Evolutionary conservation across 1,139 yeast species (phyloP).

Genomic region (Sporopachydermia cereana): DNA sequence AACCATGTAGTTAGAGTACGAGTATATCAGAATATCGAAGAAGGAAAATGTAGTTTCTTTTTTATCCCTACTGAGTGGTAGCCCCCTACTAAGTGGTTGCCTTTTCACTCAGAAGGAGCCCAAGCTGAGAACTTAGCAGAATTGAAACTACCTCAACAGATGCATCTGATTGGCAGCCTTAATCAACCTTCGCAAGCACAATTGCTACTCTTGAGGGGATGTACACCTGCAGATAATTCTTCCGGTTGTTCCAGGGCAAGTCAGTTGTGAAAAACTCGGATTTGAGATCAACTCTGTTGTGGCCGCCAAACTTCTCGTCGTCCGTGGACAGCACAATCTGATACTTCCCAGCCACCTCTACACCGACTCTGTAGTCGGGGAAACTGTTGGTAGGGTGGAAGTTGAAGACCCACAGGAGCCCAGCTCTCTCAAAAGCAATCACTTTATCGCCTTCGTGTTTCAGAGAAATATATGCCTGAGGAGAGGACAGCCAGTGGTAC

Average conservation of each 20-base stretch:
- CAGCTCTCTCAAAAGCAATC: conserved; percentile 79
- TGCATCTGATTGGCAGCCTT: too few species aligned
- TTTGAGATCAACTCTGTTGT: conserved; percentile 52
- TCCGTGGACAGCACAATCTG: conserved; percentile 69
- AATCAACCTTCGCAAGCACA: conserved; percentile 40
- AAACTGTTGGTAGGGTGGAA: conserved; percentile 79
- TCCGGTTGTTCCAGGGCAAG: conserved; percentile 69
- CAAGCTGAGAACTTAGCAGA: too few species aligned
- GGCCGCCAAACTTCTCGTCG: conserved; percentile 66
- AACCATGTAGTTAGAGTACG: too few species aligned
- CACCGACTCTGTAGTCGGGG: conserved; percentile 83
- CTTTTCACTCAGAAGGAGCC: too few species aligned
- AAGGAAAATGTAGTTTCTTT: too few species aligned
- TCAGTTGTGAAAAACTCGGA: conserved; percentile 54
- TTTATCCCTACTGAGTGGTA: too few species aligned
- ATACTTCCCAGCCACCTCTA: conserved; percentile 68
- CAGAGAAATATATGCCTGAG: conserved; percentile 78
- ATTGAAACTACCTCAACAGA: too few species aligned
- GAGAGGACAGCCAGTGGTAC: conserved; percentile 62
- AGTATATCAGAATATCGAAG: too few species aligned
- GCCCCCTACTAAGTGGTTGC: too few species aligned
- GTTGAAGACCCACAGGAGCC: conserved; percentile 74
- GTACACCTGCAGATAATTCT: conserved; percentile 69
- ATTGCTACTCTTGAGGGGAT: conserved; percentile 76
- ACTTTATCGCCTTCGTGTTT: conserved; percentile 86